phyloP scores from a whole-genome alignment of 208 protist species.

The Acanthamoeba castellanii region DNA sequence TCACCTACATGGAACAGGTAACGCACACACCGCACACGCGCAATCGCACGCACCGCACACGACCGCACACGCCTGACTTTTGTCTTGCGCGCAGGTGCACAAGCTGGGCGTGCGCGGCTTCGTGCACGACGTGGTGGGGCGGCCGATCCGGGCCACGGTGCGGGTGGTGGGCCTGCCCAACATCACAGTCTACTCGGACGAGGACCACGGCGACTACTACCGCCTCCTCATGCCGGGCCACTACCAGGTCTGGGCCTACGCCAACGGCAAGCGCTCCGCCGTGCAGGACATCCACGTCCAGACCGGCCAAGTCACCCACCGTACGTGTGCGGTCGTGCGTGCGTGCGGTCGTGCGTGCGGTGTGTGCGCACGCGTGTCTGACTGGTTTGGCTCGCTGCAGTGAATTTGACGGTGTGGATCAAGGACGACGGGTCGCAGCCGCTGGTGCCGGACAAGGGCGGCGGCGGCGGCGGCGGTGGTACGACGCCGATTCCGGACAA shows the following conservation, averaged over 20 bases:
- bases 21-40: not conserved
- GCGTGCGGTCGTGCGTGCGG: not conserved
- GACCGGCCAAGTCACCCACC: not conserved
- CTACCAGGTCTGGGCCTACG: slow-evolving; percentile 59
- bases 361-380: no score
- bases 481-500: slow-evolving; percentile 3
- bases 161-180: slow-evolving; percentile 12
- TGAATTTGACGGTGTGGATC: slow-evolving; percentile 66
- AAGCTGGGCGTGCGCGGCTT: slow-evolving; percentile 48
- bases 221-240: slow-evolving; percentile 33
- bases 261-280: slow-evolving; percentile 48
- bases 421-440: slow-evolving; percentile 16
- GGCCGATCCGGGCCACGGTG: not conserved
- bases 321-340: not conserved
- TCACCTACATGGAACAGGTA: slow-evolving; percentile 63
- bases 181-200: slow-evolving; percentile 43
- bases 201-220: slow-evolving; percentile 67
- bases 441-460: not conserved
- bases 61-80: not conserved
- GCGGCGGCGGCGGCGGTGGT: not conserved
- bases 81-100: not conserved
- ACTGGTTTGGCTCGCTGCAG: not conserved
- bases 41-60: no score
- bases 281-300: slow-evolving; percentile 36
- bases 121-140: slow-evolving; percentile 15